A percentile compares a stretch with the other conserved stretches of the same genome.
These are phyloP conservation scores for Epichloe typhina DNA, from an alignment of 2,329 filamentous ascomycete species.

Conservation along the genomic window DNA sequence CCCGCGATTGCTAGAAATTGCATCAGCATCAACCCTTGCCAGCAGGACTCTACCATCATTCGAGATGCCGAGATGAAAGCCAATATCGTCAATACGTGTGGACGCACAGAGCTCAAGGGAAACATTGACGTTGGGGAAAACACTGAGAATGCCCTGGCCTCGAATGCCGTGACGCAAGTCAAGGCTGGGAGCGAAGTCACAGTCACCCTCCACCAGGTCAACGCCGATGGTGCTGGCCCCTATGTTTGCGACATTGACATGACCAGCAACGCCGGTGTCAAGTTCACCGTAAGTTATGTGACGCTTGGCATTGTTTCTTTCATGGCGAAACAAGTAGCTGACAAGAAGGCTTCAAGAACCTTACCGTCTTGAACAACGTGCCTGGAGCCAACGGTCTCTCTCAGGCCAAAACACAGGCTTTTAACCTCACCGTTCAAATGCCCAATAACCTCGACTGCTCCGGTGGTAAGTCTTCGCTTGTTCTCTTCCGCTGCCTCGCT, in stretches of 20 bases:
- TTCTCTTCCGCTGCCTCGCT: too few relatives aligned
- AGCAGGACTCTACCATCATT: slow-evolving; percentile 52
- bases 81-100: slow-evolving; percentile 46
- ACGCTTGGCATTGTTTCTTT: neutral
- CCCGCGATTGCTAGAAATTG: slow-evolving; percentile 46
- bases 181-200: slow-evolving; percentile 28
- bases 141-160: slow-evolving; percentile 37
- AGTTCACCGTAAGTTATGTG: slow-evolving; percentile 3
- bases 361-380: slow-evolving; percentile 45
- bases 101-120: slow-evolving; percentile 45
- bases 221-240: slow-evolving; percentile 22
- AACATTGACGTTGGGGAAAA: slow-evolving; percentile 48
- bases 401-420: slow-evolving; percentile 40
- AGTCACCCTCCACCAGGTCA: slow-evolving; percentile 7
- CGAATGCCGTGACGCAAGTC: slow-evolving; percentile 34
- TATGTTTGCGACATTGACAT: slow-evolving; percentile 41
- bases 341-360: slow-evolving; percentile 11
- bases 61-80: slow-evolving; percentile 38
- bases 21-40: slow-evolving; percentile 50
- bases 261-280: slow-evolving; percentile 25
- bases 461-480: slow-evolving; percentile 27
- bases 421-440: slow-evolving; percentile 42
- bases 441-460: slow-evolving; percentile 34
- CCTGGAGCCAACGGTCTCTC: slow-evolving; percentile 45
- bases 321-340: neutral